phyloP scores from a whole-genome alignment of 768 basidiomycete genomes.

The Leccinum incarnatum region DNA sequence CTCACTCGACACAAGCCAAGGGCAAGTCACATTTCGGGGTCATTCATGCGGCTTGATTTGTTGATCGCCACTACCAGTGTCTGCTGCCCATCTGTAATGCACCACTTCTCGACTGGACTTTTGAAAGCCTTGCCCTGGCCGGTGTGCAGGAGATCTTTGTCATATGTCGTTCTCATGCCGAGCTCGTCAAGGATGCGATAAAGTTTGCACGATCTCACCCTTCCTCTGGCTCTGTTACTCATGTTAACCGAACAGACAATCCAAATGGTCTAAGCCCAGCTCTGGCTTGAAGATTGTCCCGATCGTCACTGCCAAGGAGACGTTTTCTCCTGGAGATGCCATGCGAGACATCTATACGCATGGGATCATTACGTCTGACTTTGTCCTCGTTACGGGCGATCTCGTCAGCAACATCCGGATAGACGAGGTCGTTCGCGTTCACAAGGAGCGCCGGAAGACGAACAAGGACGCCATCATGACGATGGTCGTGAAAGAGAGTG shows the following conservation, averaged over 20 bases:
- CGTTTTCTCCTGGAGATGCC: conserved; percentile 86
- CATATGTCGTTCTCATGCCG: conserved; percentile 87
- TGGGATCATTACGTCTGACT: conserved; percentile 86
- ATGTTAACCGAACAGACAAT: conserved; percentile 48
- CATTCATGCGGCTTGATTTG: conserved; percentile 11
- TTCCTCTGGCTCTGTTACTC: conserved; percentile 11
- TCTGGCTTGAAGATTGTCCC: conserved; percentile 82
- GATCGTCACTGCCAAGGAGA: conserved; percentile 82
- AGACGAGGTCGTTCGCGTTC: conserved; percentile 82
- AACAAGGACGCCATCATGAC: conserved; percentile 97
- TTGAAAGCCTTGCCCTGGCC: conserved; percentile 91
- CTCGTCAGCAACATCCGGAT: conserved; percentile 92
- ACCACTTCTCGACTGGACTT: conserved; percentile 92
- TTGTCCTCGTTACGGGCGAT: conserved; percentile 88
- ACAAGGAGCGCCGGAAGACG: conserved; percentile 80
- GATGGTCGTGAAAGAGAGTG: conserved; percentile 85
- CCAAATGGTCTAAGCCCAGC: conserved; percentile 80
- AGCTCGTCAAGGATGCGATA: conserved; percentile 81
- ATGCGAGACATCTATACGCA: conserved; percentile 93
- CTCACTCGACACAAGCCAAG: conserved; percentile 86
- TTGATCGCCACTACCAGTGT: conserved; percentile 51
- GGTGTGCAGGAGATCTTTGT: conserved; percentile 97
- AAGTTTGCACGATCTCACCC: conserved; percentile 48
- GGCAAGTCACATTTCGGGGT: conserved; percentile 43
- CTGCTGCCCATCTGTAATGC: conserved; percentile 93